Evolutionary conservation across 1,284 basidiomycete species (phyloP).

Genomic region (Rhodotorula sp.): DNA sequence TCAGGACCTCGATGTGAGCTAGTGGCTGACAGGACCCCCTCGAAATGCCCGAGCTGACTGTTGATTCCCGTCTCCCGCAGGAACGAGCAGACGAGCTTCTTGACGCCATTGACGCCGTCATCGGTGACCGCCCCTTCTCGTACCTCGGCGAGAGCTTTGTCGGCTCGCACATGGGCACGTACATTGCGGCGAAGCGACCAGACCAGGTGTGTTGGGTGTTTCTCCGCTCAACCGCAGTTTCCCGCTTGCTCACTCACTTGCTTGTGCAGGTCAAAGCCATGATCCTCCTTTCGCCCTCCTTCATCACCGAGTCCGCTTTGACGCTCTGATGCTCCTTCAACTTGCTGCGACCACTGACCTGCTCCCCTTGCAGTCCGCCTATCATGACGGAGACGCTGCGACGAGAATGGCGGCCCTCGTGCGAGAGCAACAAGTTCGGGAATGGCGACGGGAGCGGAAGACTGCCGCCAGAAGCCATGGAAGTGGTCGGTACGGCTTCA

Average conservation of each 20-base stretch:
- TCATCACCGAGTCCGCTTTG: slow-evolving; percentile 11
- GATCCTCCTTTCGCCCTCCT: slow-evolving; percentile 20
- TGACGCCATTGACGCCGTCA: slow-evolving; percentile 18
- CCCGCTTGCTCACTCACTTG: background rate
- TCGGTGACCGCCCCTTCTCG: slow-evolving; percentile 14
- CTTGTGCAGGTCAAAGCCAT: slow-evolving; percentile 12
- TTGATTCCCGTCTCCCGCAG: background rate
- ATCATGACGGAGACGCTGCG: slow-evolving; percentile 8
- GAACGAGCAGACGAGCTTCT: slow-evolving; percentile 27
- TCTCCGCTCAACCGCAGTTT: no score
- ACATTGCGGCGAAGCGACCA: slow-evolving; percentile 14
- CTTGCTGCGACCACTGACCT: background rate
- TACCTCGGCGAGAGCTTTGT: slow-evolving; percentile 25
- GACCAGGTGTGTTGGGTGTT: slow-evolving; percentile 1
- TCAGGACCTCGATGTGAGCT: slow-evolving; percentile 18
- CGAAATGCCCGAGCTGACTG: background rate
- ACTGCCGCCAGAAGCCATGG: slow-evolving; percentile 19
- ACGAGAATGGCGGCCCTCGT: slow-evolving; percentile 12
- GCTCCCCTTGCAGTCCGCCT: background rate
- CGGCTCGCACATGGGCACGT: slow-evolving; percentile 12
- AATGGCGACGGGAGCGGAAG: slow-evolving; percentile 15
- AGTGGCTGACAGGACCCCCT: no score
- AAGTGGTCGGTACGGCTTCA: background rate
- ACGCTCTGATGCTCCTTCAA: no score
- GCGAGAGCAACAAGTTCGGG: slow-evolving; percentile 14